Evolutionary conservation across 2,329 filamentous ascomycete species (phyloP), one percentile per base, ranked within the genome.

Genomic region (Scopulariopsis brevicaulis): DNA sequence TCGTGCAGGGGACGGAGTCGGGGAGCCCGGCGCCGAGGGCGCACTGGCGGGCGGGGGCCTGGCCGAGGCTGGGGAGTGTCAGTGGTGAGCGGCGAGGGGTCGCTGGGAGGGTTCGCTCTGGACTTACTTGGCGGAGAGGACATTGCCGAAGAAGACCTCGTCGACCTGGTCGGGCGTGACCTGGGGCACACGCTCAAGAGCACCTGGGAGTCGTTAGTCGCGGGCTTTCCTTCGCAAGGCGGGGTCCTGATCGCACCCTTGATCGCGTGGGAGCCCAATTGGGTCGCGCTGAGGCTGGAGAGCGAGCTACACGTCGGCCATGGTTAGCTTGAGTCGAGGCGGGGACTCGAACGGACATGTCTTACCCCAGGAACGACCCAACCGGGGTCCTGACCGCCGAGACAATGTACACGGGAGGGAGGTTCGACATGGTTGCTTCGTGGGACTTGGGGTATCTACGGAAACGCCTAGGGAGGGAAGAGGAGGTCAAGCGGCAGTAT

Each of bases 61-160:
- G 94, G 63, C 94, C 94, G 65, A 97, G 82, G 73, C 92, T 96
- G 65, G 46, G 50, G 48, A 18, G 46, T 1, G 32, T 22, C 15
- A 35, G 48, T 57, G 15, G 50, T 32, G 28, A 20, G 22, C 22
- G 2, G 28, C 18, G n/a, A 40, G 12, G 40, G n/a, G 32, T 14
- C 6, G 34, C 14, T 14, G 22, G 46, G 14, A 24, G 1, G 3
- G 15, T 46, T 46, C 37, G 6, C 11, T 15, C 37, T 40, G 40
- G 18, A 68, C 80, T 66, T 81, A 96, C 92, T 93, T 92, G 72
- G 93, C 94, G 60, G 92, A 96, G 67, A 99, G 83, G 64, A 99
- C 94, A 79, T 99, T 99, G 73, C 94, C 94, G 70, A 96, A 95
- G 80, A 94, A 95, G 70, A 99, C 90, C 73, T 99, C 94, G 71